Percentiles rank a stretch among this genome's conserved stretches.
These are phyloP conservation scores for Tuber umbilicatum DNA, from an alignment of 495 filamentous ascomycete genomes.

Conservation along the genomic window DNA sequence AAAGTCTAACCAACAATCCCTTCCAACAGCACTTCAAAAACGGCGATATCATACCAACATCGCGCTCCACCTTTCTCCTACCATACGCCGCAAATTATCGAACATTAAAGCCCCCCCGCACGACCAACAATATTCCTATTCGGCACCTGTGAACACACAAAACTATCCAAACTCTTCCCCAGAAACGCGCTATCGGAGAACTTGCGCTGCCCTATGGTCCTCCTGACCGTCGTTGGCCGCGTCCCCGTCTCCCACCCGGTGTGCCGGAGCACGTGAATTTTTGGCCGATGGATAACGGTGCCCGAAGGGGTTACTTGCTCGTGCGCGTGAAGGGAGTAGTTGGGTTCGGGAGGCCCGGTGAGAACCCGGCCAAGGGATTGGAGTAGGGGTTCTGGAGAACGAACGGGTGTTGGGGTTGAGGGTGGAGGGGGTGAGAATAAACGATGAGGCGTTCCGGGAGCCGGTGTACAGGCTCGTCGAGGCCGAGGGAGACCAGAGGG, in stretches of 20 bases:
- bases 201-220: slow-evolving; percentile 40
- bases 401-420: slow-evolving; percentile 44
- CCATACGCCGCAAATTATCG: neutral
- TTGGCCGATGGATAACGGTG: too few relatives aligned
- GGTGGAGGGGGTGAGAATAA: slow-evolving; percentile 45
- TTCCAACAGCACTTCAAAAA: too few relatives aligned
- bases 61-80: too few relatives aligned
- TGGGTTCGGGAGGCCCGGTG: slow-evolving; percentile 44
- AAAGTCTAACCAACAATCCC: too few relatives aligned
- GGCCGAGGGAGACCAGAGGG: neutral
- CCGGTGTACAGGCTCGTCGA: slow-evolving; percentile 19
- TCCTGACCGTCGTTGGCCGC: slow-evolving; percentile 55
- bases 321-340: slow-evolving; percentile 48
- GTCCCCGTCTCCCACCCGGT: slow-evolving; percentile 43
- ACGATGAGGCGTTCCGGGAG: slow-evolving; percentile 47
- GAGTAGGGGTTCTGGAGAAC: slow-evolving; percentile 47
- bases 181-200: slow-evolving; percentile 46
- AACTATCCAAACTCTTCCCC: slow-evolving; percentile 56
- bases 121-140: slow-evolving; percentile 52
- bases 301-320: too few relatives aligned
- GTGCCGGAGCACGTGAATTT: too few relatives aligned
- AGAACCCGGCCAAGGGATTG: slow-evolving; percentile 47
- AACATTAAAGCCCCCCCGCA: neutral
- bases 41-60: too few relatives aligned
- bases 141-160: slow-evolving; percentile 66